Conservation (phyloP, 768 basidiomycete species). For the Leucogyrophana mollusca region DNA sequence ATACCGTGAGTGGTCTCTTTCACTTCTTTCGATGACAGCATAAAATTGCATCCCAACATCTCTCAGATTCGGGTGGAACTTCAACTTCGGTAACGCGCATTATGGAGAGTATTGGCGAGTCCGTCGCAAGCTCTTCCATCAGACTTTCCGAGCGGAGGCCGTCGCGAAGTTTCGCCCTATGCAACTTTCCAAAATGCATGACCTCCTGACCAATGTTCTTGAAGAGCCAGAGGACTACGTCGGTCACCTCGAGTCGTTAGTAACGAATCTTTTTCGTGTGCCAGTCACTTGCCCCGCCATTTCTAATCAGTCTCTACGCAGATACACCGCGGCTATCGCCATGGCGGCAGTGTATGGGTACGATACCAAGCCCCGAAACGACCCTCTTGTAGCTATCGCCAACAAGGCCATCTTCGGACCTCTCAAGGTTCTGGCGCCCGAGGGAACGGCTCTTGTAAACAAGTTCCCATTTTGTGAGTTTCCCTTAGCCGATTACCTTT, state of each 20-base stretch:
- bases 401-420: neutral
- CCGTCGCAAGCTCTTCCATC: neutral
- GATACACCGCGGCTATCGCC: neutral
- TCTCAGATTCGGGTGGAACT: conserved; percentile 2
- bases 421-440: conserved; percentile 4
- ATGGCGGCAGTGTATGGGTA: conserved; percentile 1
- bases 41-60: neutral
- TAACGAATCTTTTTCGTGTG: neutral
- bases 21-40: no score
- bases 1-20: neutral
- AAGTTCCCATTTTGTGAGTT: conserved; percentile 5
- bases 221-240: conserved; percentile 1
- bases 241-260: conserved; percentile 3
- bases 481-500: neutral
- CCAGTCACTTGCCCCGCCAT: no score
- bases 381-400: neutral
- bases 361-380: neutral
- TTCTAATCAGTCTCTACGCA: neutral
- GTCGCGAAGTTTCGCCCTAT: neutral
- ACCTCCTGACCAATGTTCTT: neutral
- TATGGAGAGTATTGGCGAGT: conserved; percentile 1
- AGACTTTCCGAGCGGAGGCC: neutral
- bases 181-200: neutral
- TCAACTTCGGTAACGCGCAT: neutral
- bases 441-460: neutral